These are phyloP conservation scores for Lactuca saligna DNA, from an alignment of 129 eudicot species.

Conservation along the genomic window DNA sequence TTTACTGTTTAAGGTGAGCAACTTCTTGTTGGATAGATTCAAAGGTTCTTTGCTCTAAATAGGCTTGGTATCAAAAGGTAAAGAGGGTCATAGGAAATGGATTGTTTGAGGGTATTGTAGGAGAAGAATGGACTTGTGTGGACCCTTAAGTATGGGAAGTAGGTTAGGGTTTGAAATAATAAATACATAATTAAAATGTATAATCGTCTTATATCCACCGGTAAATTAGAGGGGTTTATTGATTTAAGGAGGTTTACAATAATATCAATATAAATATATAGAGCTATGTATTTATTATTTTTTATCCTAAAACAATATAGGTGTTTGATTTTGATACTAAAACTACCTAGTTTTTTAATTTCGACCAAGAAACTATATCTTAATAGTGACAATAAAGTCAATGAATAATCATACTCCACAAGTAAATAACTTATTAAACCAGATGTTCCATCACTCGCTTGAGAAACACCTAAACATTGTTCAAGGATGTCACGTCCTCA, in stretches of 20 bases:
- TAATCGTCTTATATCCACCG: no score
- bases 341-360: neutral
- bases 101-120: neutral
- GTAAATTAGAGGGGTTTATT: no score
- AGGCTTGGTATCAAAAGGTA: neutral
- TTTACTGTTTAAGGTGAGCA: neutral
- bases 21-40: neutral
- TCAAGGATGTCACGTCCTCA: no score
- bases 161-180: neutral
- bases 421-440: no score
- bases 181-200: neutral
- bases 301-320: no score
- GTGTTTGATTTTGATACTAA: no score
- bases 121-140: neutral
- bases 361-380: neutral
- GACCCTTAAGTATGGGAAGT: neutral
- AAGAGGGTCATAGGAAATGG: neutral
- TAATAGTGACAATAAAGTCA: neutral
- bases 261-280: no score
- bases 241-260: no score
- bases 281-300: no score
- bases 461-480: no score
- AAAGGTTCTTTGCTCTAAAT: neutral
- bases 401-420: no score
- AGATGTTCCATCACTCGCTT: no score